A percentile compares a stretch with the other conserved stretches of the same genome.
Evolutionary conservation across 2,329 filamentous ascomycete genomes (phyloP).

Genomic region (Botrytis deweyae): DNA sequence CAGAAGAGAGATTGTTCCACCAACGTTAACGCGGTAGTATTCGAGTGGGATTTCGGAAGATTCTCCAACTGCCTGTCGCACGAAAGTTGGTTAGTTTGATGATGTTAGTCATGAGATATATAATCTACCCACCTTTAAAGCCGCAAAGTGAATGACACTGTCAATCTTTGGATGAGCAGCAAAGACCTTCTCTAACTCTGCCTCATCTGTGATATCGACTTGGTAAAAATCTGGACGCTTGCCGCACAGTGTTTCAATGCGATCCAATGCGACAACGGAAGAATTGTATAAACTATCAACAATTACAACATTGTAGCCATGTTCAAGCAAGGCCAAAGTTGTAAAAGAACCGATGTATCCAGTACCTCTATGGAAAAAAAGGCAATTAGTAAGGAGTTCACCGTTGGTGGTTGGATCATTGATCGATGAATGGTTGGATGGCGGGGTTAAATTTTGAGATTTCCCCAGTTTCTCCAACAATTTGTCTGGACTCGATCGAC

Average conservation of each 20-base stretch:
- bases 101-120: not conserved
- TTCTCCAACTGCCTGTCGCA: conserved; percentile 81
- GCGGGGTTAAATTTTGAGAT: conserved; percentile 21
- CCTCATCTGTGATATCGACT: conserved; percentile 84
- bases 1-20: conserved; percentile 84
- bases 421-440: conserved; percentile 14
- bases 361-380: conserved; percentile 64
- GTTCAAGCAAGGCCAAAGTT: conserved; percentile 82
- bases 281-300: conserved; percentile 98
- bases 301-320: conserved; percentile 95
- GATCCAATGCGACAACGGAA: conserved; percentile 84
- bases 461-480: conserved; percentile 13
- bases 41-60: conserved; percentile 91
- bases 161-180: conserved; percentile 87
- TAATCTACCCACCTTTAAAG: conserved; percentile 71
- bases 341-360: conserved; percentile 99
- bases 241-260: conserved; percentile 90
- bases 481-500: not conserved
- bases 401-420: not conserved
- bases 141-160: conserved; percentile 98
- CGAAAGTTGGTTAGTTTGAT: conserved; percentile 21
- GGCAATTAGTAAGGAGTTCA: conserved; percentile 27
- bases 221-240: conserved; percentile 84
- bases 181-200: conserved; percentile 82
- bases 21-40: conserved; percentile 97